Evolutionary conservation across 225 moss, liverwort and hornwort species (phyloP).

Genomic region (Bryum argenteum): DNA sequence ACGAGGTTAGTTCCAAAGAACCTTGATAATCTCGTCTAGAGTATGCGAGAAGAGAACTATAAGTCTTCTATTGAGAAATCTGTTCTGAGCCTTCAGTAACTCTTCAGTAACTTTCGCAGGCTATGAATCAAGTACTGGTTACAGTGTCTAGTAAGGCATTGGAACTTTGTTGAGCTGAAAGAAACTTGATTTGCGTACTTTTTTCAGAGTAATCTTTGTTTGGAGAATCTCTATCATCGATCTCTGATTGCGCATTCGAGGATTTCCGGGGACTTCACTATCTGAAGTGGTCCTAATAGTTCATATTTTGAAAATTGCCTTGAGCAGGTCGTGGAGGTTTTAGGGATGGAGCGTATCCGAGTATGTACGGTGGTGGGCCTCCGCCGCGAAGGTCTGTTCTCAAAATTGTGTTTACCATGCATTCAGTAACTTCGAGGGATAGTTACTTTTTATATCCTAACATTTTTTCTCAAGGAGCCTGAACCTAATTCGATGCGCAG

Average conservation of each 20-base stretch:
- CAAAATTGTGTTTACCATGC: neutral
- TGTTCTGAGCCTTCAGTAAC: neutral
- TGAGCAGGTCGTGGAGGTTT: slow-evolving; percentile 80
- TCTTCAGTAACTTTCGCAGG: neutral
- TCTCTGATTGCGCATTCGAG: slow-evolving; percentile 9
- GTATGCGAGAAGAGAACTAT: slow-evolving; percentile 4
- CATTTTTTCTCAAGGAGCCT: neutral
- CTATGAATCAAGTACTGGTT: neutral
- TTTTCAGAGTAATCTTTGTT: neutral
- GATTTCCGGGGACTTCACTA: neutral
- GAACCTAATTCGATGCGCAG: slow-evolving; percentile 44
- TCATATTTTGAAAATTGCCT: slow-evolving; percentile 20
- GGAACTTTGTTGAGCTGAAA: neutral
- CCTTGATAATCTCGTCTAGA: slow-evolving; percentile 37
- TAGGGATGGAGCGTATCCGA: slow-evolving; percentile 82
- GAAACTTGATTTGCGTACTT: neutral
- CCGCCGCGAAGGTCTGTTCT: slow-evolving; percentile 70
- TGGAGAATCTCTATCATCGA: neutral
- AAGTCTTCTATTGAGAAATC: neutral
- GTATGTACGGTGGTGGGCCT: slow-evolving; percentile 56
- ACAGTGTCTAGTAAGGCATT: neutral
- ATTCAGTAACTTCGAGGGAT: slow-evolving; percentile 4
- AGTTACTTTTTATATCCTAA: neutral
- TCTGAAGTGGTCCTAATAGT: slow-evolving; percentile 10
- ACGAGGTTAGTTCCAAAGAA: slow-evolving; percentile 56